Base-by-base conservation (phyloP, 495 filamentous ascomycete genomes). In the Lindgomyces ingoldianus region DNA sequence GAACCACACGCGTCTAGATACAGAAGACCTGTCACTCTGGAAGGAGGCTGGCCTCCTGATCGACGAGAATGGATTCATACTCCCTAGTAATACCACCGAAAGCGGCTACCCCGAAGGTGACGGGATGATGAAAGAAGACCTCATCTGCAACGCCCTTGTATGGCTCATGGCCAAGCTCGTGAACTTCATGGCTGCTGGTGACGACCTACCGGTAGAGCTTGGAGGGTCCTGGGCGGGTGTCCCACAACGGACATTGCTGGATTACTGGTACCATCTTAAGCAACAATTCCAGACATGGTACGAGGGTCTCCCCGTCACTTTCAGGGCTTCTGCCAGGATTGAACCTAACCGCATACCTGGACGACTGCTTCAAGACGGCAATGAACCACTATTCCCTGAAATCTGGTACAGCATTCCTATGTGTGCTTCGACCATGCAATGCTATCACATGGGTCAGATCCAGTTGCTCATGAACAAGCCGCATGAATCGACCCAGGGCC, bases 391-490 rank as follows among this genome's bases (percentile, higher is more conserved):
- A 0, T 77, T 88, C 53, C 78, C 81, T 1, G 85, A 87, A 72
- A 77, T 84, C 19, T 88, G 85, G 85, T 82, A 83, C 67, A 84
- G 81, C 62, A 77, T 84, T 2, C 81, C 84, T 1, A 85, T 87
- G 80, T 87, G 84, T 74, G 81, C 81, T 0, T 84, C 84, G 3
- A 82, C 82, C 10, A 86, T 87, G 83, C 85, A 87, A 69, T 79
- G 79, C 62, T 88, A 85, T 67, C 84, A 88, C 66, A 85, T 88
- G 81, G 82, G 83, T 0, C 83, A 82, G 46, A 85, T 85, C 29
- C 75, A 87, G 44, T 74, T 88, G 12, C 77, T 86, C 10, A 80
- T 85, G 70, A 83, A 88, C 68, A 85, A 85, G 61, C 84, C 85
- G 19, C 81, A 84, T 33, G 79, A 84, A 41, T 80, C 83, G 8